These are phyloP conservation scores for Dinochytrium kinnereticum DNA, from an alignment of 371 early-diverging fungal genomes.

Conservation along the genomic window DNA sequence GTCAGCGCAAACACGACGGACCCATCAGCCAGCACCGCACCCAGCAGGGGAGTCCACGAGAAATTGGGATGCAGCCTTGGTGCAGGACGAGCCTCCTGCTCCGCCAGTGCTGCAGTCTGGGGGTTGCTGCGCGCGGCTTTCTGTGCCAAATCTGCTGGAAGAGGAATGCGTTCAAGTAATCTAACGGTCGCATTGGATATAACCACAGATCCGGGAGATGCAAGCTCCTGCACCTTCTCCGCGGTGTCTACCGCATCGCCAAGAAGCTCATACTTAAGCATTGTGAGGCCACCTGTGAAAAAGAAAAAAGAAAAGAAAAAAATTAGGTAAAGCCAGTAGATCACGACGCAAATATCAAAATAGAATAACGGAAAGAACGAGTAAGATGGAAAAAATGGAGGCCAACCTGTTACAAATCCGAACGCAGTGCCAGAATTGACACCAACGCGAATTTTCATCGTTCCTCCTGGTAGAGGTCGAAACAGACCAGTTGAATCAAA, in stretches of 20 bases:
- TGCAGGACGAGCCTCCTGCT: too few relatives aligned
- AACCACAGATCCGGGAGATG: background rate
- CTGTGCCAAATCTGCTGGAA: background rate
- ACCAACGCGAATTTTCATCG: slow-evolving; percentile 7
- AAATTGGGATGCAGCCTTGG: too few relatives aligned
- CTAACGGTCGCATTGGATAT: background rate
- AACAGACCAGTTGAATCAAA: background rate
- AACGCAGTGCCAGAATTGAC: background rate
- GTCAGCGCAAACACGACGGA: too few relatives aligned
- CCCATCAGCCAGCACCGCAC: too few relatives aligned
- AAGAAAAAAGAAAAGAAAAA: too few relatives aligned
- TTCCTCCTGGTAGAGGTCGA: background rate
- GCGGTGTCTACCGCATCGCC: slow-evolving; percentile 14
- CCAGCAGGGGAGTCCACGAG: too few relatives aligned
- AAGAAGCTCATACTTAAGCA: slow-evolving; percentile 14
- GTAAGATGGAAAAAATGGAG: background rate
- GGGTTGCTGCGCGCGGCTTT: too few relatives aligned
- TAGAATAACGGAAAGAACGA: too few relatives aligned
- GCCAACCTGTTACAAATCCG: slow-evolving; percentile 13
- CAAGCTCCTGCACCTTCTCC: slow-evolving; percentile 11
- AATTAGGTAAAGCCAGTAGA: too few relatives aligned
- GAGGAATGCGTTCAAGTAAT: background rate
- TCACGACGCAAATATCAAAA: too few relatives aligned
- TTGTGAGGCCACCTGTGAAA: slow-evolving; percentile 15
- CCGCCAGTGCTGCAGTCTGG: too few relatives aligned